phyloP scores from a whole-genome alignment of 805 yeast genomes.

The Yarrowia osloensis region DNA sequence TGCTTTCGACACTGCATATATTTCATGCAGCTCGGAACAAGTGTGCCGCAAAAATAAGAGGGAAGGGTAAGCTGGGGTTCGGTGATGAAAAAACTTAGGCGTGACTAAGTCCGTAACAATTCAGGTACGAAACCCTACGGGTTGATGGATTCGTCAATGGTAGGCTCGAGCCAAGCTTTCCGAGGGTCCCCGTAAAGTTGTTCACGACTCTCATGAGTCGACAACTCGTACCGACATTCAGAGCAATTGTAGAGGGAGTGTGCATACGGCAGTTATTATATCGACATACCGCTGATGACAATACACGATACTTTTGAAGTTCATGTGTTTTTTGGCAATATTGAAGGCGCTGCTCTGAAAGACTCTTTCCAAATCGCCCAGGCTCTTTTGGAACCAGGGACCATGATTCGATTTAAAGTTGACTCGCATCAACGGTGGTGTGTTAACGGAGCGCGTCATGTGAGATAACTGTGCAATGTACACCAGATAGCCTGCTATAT shows the following conservation, averaged over 20 bases:
- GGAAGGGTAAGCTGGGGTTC: neutral
- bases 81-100: neutral
- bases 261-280: neutral
- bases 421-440: neutral
- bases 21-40: constrained; percentile 2
- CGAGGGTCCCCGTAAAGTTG: no score
- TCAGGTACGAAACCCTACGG: neutral
- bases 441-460: neutral
- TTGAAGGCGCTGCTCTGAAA: neutral
- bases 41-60: neutral
- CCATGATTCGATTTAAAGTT: neutral
- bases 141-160: no score
- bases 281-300: no score
- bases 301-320: no score
- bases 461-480: no score
- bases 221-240: no score
- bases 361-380: no score
- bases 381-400: neutral
- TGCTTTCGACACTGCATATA: neutral
- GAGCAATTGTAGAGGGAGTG: neutral
- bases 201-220: no score
- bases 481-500: no score
- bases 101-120: neutral
- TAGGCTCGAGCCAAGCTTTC: no score
- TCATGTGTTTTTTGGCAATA: no score